Conservation (phyloP, 2,329 filamentous ascomycete species). For the Pyrenochaeta sp. region DNA sequence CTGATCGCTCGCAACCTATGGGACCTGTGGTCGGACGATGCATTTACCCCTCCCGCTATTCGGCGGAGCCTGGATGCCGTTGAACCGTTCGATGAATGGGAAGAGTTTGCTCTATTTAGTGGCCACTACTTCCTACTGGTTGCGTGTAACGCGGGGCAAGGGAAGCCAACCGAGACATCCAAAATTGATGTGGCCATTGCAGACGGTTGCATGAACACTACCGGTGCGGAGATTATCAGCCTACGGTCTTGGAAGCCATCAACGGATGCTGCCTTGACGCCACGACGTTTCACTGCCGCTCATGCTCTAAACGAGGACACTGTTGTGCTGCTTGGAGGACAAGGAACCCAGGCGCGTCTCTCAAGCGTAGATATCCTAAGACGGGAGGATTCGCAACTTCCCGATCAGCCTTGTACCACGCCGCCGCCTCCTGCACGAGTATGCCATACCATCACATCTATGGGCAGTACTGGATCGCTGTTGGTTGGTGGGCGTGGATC, state of each 20-base stretch:
- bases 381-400: slow-evolving; percentile 32
- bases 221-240: slow-evolving; percentile 20
- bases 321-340: slow-evolving; percentile 55
- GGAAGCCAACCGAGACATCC: slow-evolving; percentile 16
- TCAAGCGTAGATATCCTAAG: slow-evolving; percentile 53
- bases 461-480: slow-evolving; percentile 67
- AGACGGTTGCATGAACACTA: slow-evolving; percentile 5
- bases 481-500: slow-evolving; percentile 82
- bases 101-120: slow-evolving; percentile 86
- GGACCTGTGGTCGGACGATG: slow-evolving; percentile 78
- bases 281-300: slow-evolving; percentile 52
- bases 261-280: slow-evolving; percentile 22
- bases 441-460: slow-evolving; percentile 78
- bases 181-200: slow-evolving; percentile 7
- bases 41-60: slow-evolving; percentile 69
- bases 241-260: slow-evolving; percentile 22
- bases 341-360: slow-evolving; percentile 59
- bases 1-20: slow-evolving; percentile 73
- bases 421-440: slow-evolving; percentile 57
- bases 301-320: slow-evolving; percentile 41
- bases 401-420: slow-evolving; percentile 43
- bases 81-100: slow-evolving; percentile 95
- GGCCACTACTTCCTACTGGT: slow-evolving; percentile 84
- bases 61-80: slow-evolving; percentile 70
- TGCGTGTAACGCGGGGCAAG: slow-evolving; percentile 59